A percentile compares a stretch with the other conserved stretches of the same genome.
These are phyloP conservation scores for Scheffersomyces coipomensis DNA, from an alignment of 805 yeast species.

Conservation along the genomic window DNA sequence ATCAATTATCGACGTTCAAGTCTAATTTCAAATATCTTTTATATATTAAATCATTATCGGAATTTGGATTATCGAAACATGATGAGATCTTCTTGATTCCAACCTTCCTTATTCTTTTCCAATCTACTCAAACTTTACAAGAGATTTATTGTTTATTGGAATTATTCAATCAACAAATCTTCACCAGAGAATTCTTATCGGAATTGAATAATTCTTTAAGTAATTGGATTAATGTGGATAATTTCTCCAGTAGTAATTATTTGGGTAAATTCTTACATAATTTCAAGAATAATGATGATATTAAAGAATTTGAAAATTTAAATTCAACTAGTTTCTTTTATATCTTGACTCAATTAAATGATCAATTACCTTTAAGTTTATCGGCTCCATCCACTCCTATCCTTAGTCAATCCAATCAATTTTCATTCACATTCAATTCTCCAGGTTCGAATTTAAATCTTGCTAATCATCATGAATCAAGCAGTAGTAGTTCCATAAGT, in stretches of 20 bases:
- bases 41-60: slow-evolving; percentile 37
- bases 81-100: slow-evolving; percentile 43
- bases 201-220: slow-evolving; percentile 24
- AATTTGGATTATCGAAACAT: slow-evolving; percentile 34
- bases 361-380: slow-evolving; percentile 40
- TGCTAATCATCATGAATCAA: background rate
- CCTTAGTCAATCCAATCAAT: slow-evolving; percentile 4
- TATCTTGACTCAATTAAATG: slow-evolving; percentile 36
- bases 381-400: slow-evolving; percentile 46
- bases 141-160: slow-evolving; percentile 31
- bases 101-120: slow-evolving; percentile 28
- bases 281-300: slow-evolving; percentile 11
- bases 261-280: slow-evolving; percentile 18
- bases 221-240: slow-evolving; percentile 24
- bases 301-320: slow-evolving; percentile 33
- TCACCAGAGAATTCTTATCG: slow-evolving; percentile 24
- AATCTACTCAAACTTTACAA: slow-evolving; percentile 15
- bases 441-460: background rate
- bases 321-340: slow-evolving; percentile 30
- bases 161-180: slow-evolving; percentile 30
- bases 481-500: background rate
- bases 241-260: slow-evolving; percentile 10
- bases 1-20: slow-evolving; percentile 11
- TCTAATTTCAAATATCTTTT: slow-evolving; percentile 28
- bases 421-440: slow-evolving; percentile 1